Percentiles rank a stretch among this genome's conserved stretches.
phyloP scores from a whole-genome alignment of 176 grass and related monocot genomes.

The Oryza punctata region DNA sequence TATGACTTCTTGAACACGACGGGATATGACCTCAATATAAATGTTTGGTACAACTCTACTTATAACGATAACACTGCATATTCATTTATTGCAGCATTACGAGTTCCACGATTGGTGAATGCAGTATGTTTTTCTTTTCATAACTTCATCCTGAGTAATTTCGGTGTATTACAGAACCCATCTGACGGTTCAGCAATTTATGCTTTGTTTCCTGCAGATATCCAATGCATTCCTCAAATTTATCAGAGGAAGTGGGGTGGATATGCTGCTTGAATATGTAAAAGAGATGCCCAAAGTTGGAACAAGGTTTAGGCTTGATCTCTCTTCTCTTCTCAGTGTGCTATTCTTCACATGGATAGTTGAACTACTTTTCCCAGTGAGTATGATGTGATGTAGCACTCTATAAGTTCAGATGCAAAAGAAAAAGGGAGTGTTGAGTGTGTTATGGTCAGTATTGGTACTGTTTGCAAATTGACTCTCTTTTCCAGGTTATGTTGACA shows the following conservation, averaged over 20 bases:
- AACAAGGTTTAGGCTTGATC: conserved; percentile 55
- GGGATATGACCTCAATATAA: conserved; percentile 54
- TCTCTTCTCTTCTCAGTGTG: conserved; percentile 75
- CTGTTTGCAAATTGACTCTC: conserved; percentile 28
- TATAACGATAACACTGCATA: conserved; percentile 68
- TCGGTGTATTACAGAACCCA: neutral
- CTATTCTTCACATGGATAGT: conserved; percentile 94
- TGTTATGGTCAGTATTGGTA: conserved; percentile 2
- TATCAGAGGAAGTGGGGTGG: conserved; percentile 49
- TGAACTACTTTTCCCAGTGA: conserved; percentile 88
- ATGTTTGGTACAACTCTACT: conserved; percentile 93
- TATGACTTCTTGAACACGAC: conserved; percentile 81
- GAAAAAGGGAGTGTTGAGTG: neutral
- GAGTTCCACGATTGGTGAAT: conserved; percentile 84
- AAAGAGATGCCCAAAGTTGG: conserved; percentile 88
- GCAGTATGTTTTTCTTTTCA: conserved; percentile 50
- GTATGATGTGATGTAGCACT: conserved; percentile 50
- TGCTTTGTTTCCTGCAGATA: conserved; percentile 49
- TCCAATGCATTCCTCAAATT: conserved; percentile 74
- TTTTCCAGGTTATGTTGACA: conserved; percentile 57
- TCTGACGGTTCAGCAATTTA: conserved; percentile 1
- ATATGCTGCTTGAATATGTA: conserved; percentile 71
- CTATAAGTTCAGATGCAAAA: conserved; percentile 12
- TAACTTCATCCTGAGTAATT: conserved; percentile 26
- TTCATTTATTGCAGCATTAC: conserved; percentile 44